Evolutionary conservation across 306 rosid genomes (phyloP).

Genomic region (Vicia faba): DNA sequence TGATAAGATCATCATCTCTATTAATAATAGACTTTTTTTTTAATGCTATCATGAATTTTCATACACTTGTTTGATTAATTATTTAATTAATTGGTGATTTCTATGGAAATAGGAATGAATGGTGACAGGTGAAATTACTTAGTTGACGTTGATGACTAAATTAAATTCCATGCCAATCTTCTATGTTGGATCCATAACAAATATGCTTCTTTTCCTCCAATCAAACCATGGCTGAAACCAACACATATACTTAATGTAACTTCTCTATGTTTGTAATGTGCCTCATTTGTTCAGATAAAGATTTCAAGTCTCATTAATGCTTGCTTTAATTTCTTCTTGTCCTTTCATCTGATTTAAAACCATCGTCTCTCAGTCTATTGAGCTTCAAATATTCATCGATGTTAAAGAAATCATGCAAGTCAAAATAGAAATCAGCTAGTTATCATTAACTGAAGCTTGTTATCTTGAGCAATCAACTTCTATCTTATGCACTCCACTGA

Average conservation of each 20-base stretch:
- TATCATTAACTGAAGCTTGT: slow-evolving; percentile 74
- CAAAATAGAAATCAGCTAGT: slow-evolving; percentile 33
- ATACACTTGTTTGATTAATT: not conserved
- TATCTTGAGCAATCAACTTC: slow-evolving; percentile 71
- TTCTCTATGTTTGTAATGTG: too few relatives aligned
- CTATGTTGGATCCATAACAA: not conserved
- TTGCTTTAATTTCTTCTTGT: slow-evolving; percentile 75
- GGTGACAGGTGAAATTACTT: not conserved
- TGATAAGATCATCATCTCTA: too few relatives aligned
- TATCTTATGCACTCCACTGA: slow-evolving; percentile 76
- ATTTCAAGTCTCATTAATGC: slow-evolving; percentile 65
- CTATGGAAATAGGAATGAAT: not conserved
- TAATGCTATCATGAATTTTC: not conserved
- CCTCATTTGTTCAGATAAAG: slow-evolving; percentile 60
- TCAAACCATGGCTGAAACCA: not conserved
- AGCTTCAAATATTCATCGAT: slow-evolving; percentile 32
- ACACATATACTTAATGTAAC: too few relatives aligned
- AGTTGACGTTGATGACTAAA: too few relatives aligned
- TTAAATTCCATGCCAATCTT: not conserved
- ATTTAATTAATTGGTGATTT: not conserved
- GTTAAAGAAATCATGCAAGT: slow-evolving; percentile 35
- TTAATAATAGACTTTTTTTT: too few relatives aligned
- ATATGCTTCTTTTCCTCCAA: not conserved
- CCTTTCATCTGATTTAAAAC: slow-evolving; percentile 65
- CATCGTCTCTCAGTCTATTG: slow-evolving; percentile 33